Conservation (phyloP, 2,329 filamentous ascomycete genomes). For the Bipolaris zeicola region DNA sequence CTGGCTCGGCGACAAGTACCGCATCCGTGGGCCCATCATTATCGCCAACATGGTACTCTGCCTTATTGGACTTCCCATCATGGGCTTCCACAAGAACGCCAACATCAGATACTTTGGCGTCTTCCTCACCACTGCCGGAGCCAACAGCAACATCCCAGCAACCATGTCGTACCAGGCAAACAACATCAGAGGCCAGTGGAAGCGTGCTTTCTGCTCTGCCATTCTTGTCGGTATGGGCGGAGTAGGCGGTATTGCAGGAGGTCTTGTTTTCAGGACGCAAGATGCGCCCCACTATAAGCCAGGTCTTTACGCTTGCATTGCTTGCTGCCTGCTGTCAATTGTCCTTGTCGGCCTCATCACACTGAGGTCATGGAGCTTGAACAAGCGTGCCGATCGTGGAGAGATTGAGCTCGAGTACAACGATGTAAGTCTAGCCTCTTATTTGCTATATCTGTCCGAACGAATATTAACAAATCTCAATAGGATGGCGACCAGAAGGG, state of each 20-base stretch:
- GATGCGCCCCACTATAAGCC: slow-evolving; percentile 46
- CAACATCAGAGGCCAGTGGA: slow-evolving; percentile 89
- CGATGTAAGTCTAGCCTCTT: slow-evolving; percentile 34
- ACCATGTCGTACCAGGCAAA: slow-evolving; percentile 83
- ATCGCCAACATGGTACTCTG: slow-evolving; percentile 59
- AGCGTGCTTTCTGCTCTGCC: slow-evolving; percentile 78
- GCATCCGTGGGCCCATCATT: slow-evolving; percentile 58
- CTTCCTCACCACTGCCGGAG: slow-evolving; percentile 76
- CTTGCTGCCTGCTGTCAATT: slow-evolving; percentile 46
- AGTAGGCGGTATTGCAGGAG: slow-evolving; percentile 77
- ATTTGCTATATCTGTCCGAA: background rate
- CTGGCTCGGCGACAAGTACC: slow-evolving; percentile 71
- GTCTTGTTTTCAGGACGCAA: slow-evolving; percentile 68
- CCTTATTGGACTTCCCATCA: slow-evolving; percentile 72
- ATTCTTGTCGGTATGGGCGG: slow-evolving; percentile 77
- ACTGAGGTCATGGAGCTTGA: slow-evolving; percentile 43
- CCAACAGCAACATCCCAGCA: slow-evolving; percentile 77
- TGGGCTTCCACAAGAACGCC: slow-evolving; percentile 67
- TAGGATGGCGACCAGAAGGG: slow-evolving; percentile 42
- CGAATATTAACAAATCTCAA: slow-evolving; percentile 19
- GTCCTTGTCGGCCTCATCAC: slow-evolving; percentile 41
- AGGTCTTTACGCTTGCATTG: slow-evolving; percentile 49
- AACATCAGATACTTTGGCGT: slow-evolving; percentile 73
- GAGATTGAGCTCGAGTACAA: slow-evolving; percentile 50
- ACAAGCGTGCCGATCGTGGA: slow-evolving; percentile 49